Percentiles rank a stretch among this genome's conserved stretches.
Conservation (phyloP, 352 stramenopile genomes). For the Phytophthora nicotianae region DNA sequence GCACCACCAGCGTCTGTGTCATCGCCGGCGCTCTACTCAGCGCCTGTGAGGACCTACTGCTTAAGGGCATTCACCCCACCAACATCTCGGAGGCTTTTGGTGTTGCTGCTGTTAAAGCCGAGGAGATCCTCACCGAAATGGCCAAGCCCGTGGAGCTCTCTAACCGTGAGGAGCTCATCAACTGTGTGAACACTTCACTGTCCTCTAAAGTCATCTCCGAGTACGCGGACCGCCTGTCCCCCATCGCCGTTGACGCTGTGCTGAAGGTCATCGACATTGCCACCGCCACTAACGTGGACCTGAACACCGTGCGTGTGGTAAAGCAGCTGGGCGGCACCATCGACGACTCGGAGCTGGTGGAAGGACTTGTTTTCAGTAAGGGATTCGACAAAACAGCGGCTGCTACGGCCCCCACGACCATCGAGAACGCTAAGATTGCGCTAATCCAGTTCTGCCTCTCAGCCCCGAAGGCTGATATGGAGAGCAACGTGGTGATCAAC, state of each 20-base stretch:
- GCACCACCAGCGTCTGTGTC: slow-evolving; percentile 98
- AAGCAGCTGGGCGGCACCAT: slow-evolving; percentile 99
- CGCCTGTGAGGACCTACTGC: slow-evolving; percentile 90
- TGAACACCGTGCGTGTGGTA: slow-evolving; percentile 98
- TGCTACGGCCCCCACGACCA: slow-evolving; percentile 51
- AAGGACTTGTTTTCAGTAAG: slow-evolving; percentile 98
- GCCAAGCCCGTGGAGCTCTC: slow-evolving; percentile 92
- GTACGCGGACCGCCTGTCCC: slow-evolving; percentile 97
- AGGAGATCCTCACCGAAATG: slow-evolving; percentile 92
- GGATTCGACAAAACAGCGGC: slow-evolving; percentile 86
- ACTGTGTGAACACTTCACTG: slow-evolving; percentile 98
- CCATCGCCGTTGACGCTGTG: slow-evolving; percentile 99
- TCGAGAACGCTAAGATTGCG: slow-evolving; percentile 99
- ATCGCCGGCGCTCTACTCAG: slow-evolving; percentile 98
- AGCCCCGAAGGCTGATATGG: slow-evolving; percentile 99
- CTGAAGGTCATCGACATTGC: slow-evolving; percentile 95
- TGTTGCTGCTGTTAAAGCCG: slow-evolving; percentile 87
- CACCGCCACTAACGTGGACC: slow-evolving; percentile 96
- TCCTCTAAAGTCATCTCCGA: slow-evolving; percentile 98
- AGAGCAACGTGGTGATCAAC: slow-evolving; percentile 99
- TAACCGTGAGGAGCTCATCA: slow-evolving; percentile 96
- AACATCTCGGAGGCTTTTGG: slow-evolving; percentile 98
- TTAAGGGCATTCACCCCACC: slow-evolving; percentile 98
- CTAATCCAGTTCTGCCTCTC: slow-evolving; percentile 99
- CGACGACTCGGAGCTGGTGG: slow-evolving; percentile 98